Evolutionary conservation across 1,139 yeast species (phyloP).

Genomic region (Diutina ranongensis): DNA sequence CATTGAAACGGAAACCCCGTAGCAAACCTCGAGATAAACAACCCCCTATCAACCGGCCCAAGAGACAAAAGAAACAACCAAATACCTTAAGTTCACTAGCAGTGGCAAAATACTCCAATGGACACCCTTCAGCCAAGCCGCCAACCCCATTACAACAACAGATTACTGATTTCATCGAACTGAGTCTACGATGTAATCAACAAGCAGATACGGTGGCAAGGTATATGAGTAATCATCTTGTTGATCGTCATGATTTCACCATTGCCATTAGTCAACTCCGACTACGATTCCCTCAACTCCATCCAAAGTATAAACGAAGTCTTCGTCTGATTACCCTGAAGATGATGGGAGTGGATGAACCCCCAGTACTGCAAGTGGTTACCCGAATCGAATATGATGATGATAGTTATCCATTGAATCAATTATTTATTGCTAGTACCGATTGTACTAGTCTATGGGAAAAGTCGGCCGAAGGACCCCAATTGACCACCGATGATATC

Average conservation of each 20-base stretch:
- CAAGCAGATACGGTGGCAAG: background rate
- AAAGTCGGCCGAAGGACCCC: background rate
- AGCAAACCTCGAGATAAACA: background rate
- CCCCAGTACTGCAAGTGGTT: background rate
- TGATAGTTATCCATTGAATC: background rate
- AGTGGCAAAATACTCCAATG: background rate
- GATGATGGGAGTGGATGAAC: background rate
- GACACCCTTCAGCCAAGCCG: background rate
- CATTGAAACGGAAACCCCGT: background rate
- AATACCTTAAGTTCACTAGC: background rate
- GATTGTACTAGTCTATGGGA: background rate
- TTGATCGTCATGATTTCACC: background rate
- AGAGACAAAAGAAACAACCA: background rate
- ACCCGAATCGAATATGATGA: background rate
- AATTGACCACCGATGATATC: background rate
- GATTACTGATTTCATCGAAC: constrained; percentile 4
- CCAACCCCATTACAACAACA: background rate
- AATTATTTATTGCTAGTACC: background rate
- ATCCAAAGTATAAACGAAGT: constrained; percentile 4
- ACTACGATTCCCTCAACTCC: background rate
- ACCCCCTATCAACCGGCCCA: background rate
- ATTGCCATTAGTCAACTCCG: background rate
- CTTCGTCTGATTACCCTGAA: background rate
- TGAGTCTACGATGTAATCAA: background rate
- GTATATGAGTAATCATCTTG: background rate